Percentiles rank a stretch among this genome's conserved stretches.
These are phyloP conservation scores for Termitomyces sp. DNA, from an alignment of 768 basidiomycete species.

Conservation along the genomic window DNA sequence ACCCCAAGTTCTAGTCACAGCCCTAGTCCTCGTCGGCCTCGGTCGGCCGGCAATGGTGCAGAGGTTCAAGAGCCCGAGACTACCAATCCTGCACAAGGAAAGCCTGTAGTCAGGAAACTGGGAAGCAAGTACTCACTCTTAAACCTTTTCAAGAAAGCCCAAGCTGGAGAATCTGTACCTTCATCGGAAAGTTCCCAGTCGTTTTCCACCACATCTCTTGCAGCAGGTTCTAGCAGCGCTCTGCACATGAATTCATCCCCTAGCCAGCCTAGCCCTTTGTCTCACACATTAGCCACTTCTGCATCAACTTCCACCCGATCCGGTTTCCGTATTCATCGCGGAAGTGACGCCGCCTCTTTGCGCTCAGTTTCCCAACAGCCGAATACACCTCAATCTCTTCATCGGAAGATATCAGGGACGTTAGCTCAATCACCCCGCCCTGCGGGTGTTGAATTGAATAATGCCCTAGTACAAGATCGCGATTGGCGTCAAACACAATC, in stretches of 20 bases:
- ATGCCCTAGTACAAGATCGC: slow-evolving; percentile 32
- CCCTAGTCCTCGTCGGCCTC: slow-evolving; percentile 47
- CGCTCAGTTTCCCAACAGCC: slow-evolving; percentile 12
- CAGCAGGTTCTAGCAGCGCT: slow-evolving; percentile 18
- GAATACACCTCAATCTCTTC: slow-evolving; percentile 12
- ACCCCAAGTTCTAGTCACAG: slow-evolving; percentile 23
- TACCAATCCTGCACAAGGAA: slow-evolving; percentile 23
- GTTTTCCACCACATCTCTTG: slow-evolving; percentile 10
- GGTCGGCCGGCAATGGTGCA: slow-evolving; percentile 68
- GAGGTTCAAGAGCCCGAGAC: slow-evolving; percentile 32
- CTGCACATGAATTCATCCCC: slow-evolving; percentile 22
- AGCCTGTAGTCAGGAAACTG: slow-evolving; percentile 38
- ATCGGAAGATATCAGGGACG: slow-evolving; percentile 20
- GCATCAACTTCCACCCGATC: slow-evolving; percentile 9
- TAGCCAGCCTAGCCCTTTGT: slow-evolving; percentile 15
- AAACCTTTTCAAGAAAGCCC: slow-evolving; percentile 66
- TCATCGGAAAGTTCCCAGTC: slow-evolving; percentile 16
- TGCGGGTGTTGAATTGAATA: slow-evolving; percentile 45
- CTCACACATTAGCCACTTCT: slow-evolving; percentile 18
- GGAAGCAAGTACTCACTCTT: slow-evolving; percentile 72
- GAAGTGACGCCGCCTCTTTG: slow-evolving; percentile 27
- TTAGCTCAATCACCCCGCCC: slow-evolving; percentile 27
- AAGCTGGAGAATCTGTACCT: slow-evolving; percentile 25
- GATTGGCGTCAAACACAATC: slow-evolving; percentile 18
- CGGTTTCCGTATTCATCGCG: slow-evolving; percentile 24